Conservation (phyloP, 257 asterid genomes). For the Penstemon barbatus region DNA sequence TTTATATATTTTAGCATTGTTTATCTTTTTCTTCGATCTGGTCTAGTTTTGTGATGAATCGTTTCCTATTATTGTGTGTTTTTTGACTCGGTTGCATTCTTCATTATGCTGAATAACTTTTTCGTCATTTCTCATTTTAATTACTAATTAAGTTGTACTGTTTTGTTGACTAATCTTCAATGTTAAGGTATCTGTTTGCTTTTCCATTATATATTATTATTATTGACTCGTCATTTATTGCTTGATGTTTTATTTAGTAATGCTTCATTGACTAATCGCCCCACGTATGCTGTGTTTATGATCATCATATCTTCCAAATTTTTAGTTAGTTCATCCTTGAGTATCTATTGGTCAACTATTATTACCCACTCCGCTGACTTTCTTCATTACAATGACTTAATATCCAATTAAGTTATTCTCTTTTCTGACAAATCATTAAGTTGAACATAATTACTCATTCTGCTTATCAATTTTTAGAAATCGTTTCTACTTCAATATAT, state of each 20-base stretch:
- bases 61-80: not conserved
- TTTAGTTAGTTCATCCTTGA: constrained; percentile 19
- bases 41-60: not conserved
- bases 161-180: constrained; percentile 12
- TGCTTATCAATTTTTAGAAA: not conserved
- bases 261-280: constrained; percentile 27
- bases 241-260: constrained; percentile 8
- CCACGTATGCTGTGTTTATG: constrained; percentile 17
- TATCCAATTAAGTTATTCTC: constrained; percentile 10
- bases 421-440: not conserved
- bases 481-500: not conserved
- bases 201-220: not conserved
- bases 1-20: not conserved
- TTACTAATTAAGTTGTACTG: not conserved
- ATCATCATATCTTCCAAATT: constrained; percentile 11
- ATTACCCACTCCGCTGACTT: constrained; percentile 28
- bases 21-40: not conserved
- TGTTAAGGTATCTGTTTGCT: constrained; percentile 20
- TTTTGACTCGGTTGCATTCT: not conserved
- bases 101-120: not conserved
- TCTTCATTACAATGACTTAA: constrained; percentile 8
- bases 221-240: constrained; percentile 10
- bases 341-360: constrained; percentile 5
- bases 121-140: constrained; percentile 7
- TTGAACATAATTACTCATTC: not conserved